Evolutionary conservation across 805 yeast genomes (phyloP), one percentile per base, ranked within the genome.

Genomic region (Saturnispora silvae): DNA sequence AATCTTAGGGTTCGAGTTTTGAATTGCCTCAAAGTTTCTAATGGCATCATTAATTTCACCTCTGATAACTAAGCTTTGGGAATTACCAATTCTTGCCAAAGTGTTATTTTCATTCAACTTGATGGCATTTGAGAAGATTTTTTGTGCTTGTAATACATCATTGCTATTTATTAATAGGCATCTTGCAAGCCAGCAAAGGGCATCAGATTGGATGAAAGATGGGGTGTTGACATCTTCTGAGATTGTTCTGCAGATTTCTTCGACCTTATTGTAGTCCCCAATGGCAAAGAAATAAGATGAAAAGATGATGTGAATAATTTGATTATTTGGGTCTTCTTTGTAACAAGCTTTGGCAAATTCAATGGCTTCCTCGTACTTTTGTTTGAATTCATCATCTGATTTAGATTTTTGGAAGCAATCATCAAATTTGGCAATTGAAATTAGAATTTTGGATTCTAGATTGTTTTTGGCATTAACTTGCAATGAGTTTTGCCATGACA

Each of bases 151-250:
- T n/a, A 73, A 70, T 50, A 65, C 74, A 48, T 86, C 83, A 1
- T 63, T 60, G 20, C 11, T 23, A 7, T 68, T 54, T 5, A 65
- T 66, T 47, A 78, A 87, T 34, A 72, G 65, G 14, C 81, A 77
- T 55, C 97, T 71, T 3, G 85, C 98, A 39, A 77, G 65, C 97
- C 96, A 92, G 49, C 82, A 82, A 34, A 70, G 57, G 2, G 84
- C 76, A 44, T 81, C 87, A 23, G 81, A 70, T 17, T 64, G 50
- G 3, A 77, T 54, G 18, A 59, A 56, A 3, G 65, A 40, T 0
- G 75, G 59, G 17, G 59, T 50, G 17, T 56, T 59, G 0, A 66
- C 49, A 20, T 53, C 47, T 10, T 67, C 53, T 13, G 72, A 56
- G 4, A 78, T 72, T 30, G 68, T 65, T 20, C 64, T 58, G 39